phyloP scores from a whole-genome alignment of 371 early-diverging fungal genomes.

The Polyrhizophydium stewartii region DNA sequence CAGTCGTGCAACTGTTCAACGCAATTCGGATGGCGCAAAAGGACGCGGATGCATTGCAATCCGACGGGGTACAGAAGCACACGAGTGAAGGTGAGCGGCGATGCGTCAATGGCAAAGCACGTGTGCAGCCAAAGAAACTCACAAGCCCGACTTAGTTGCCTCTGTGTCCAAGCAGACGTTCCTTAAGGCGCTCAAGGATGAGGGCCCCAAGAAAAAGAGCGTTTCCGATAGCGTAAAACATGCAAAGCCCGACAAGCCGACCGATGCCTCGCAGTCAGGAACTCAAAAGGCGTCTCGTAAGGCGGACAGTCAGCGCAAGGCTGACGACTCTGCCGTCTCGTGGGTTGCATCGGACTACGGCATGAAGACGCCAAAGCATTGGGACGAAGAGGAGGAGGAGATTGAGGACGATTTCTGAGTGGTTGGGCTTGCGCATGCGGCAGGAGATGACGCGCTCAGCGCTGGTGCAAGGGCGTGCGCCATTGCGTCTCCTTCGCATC shows the following conservation, averaged over 20 bases:
- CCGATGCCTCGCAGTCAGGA: too few relatives aligned
- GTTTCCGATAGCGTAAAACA: too few relatives aligned
- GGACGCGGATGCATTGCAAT: conserved; percentile 44
- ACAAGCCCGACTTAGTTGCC: conserved; percentile 14
- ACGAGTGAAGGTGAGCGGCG: conserved; percentile 33
- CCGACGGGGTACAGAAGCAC: conserved; percentile 46
- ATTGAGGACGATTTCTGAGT: not conserved
- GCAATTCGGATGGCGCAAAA: conserved; percentile 71
- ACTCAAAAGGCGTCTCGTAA: too few relatives aligned
- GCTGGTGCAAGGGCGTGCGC: too few relatives aligned
- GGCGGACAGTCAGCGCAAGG: too few relatives aligned
- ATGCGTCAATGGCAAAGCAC: too few relatives aligned
- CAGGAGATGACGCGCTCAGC: too few relatives aligned
- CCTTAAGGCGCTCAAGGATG: not conserved
- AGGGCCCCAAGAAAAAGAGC: not conserved
- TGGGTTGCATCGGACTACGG: conserved; percentile 21
- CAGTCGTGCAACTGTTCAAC: conserved; percentile 80
- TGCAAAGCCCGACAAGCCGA: too few relatives aligned
- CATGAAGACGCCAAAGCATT: conserved; percentile 31
- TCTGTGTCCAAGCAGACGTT: conserved; percentile 21
- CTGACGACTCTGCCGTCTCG: conserved; percentile 4
- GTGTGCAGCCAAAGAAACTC: too few relatives aligned
- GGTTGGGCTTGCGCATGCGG: too few relatives aligned
- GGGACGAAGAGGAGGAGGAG: conserved; percentile 30
- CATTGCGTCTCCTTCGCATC: too few relatives aligned